These are phyloP conservation scores for Piper longum DNA, from an alignment of 164 flowering plant genomes.

Conservation along the genomic window DNA sequence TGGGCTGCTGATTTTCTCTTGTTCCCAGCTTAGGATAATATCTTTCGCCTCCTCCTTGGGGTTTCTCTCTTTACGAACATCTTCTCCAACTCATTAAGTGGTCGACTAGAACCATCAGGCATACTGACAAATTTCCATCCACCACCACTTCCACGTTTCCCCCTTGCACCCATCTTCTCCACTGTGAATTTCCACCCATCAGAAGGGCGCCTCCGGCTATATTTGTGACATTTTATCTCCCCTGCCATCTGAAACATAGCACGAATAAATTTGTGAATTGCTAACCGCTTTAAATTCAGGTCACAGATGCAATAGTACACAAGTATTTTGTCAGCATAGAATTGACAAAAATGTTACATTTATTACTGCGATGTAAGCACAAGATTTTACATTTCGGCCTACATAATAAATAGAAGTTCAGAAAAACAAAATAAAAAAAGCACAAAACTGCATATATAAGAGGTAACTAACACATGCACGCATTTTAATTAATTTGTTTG, in stretches of 20 bases:
- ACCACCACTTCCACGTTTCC: conserved; percentile 65
- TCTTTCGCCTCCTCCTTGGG: conserved; percentile 48
- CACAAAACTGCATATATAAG: no score
- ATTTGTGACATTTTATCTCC: conserved; percentile 69
- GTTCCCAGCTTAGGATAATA: conserved; percentile 25
- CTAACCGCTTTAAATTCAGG: no score
- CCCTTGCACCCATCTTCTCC: conserved; percentile 65
- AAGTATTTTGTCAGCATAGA: neutral
- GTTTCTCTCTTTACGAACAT: conserved; percentile 79
- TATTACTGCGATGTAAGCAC: no score
- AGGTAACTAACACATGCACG: no score
- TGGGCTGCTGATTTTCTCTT: neutral
- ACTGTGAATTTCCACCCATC: conserved; percentile 82
- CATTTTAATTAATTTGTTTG: no score
- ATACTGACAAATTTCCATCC: conserved; percentile 82
- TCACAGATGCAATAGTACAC: no score
- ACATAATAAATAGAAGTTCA: no score
- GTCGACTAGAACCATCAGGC: conserved; percentile 87
- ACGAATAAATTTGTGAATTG: neutral
- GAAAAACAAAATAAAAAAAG: no score
- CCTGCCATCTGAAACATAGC: conserved; percentile 51
- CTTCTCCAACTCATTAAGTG: conserved; percentile 73
- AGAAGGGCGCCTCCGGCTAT: conserved; percentile 59
- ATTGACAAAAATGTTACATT: no score
- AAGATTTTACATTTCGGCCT: no score